Evolutionary conservation across 345 rosid species (phyloP).

Genomic region (Clausena lansium): DNA sequence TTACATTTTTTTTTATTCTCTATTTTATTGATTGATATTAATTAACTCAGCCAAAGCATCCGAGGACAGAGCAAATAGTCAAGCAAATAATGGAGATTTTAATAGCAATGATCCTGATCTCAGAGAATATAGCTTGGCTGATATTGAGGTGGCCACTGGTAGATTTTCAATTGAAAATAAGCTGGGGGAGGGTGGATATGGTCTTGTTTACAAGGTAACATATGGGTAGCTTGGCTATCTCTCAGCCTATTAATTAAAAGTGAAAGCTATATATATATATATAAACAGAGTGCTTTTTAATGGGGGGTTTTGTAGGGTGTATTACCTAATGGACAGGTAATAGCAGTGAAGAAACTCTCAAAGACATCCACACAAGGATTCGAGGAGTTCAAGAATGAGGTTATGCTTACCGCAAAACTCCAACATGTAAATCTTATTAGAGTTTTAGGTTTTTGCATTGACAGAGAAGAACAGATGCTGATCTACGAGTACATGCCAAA

Average conservation of each 20-base stretch:
- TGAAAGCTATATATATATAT: too few relatives aligned
- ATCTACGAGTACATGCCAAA: slow-evolving; percentile 19
- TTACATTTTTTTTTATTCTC: background rate
- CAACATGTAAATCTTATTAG: slow-evolving; percentile 15
- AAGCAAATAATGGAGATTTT: background rate
- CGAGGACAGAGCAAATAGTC: background rate
- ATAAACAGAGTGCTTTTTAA: too few relatives aligned
- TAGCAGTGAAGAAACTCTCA: slow-evolving; percentile 24
- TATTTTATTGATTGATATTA: background rate
- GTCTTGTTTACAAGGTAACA: slow-evolving; percentile 24
- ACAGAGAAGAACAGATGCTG: slow-evolving; percentile 11
- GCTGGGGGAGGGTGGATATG: slow-evolving; percentile 22
- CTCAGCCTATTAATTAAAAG: too few relatives aligned
- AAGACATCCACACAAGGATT: slow-evolving; percentile 14
- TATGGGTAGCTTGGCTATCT: too few relatives aligned
- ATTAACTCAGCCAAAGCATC: background rate
- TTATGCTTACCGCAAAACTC: slow-evolving; percentile 15
- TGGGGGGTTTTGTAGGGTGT: background rate
- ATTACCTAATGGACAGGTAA: slow-evolving; percentile 8
- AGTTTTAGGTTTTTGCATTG: slow-evolving; percentile 19
- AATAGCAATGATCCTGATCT: background rate
- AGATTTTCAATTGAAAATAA: slow-evolving; percentile 11
- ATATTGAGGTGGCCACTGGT: background rate
- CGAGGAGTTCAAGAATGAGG: slow-evolving; percentile 31
- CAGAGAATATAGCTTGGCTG: background rate